Conservation (phyloP, 2,329 filamentous ascomycete genomes). For the Curvularia lunata region DNA sequence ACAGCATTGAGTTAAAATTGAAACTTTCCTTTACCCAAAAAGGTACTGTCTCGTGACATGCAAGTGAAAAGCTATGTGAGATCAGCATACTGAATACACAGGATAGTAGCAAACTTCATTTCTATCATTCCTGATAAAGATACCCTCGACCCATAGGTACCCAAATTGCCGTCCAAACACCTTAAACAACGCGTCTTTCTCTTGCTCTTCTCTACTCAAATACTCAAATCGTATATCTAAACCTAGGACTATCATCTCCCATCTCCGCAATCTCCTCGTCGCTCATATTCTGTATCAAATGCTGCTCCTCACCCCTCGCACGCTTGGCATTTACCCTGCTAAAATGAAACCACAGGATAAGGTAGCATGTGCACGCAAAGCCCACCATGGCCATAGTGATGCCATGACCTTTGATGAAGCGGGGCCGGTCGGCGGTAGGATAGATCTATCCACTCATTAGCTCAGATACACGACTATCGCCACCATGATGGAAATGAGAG, state of each 20-base stretch:
- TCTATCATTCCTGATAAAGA: too few relatives aligned
- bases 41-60: too few relatives aligned
- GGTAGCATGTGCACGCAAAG: slow-evolving; percentile 49
- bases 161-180: too few relatives aligned
- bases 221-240: slow-evolving; percentile 47
- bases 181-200: too few relatives aligned
- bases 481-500: neutral
- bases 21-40: neutral
- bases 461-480: neutral
- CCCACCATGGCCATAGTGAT: slow-evolving; percentile 59
- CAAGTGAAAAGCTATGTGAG: too few relatives aligned
- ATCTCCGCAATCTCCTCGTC: slow-evolving; percentile 54
- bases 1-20: neutral
- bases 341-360: slow-evolving; percentile 49
- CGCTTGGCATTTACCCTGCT: slow-evolving; percentile 48
- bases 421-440: slow-evolving; percentile 52
- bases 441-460: slow-evolving; percentile 52
- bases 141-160: too few relatives aligned
- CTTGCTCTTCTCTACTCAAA: neutral
- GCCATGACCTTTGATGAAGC: slow-evolving; percentile 59
- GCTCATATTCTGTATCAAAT: slow-evolving; percentile 49
- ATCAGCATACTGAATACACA: too few relatives aligned
- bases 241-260: slow-evolving; percentile 55
- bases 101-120: too few relatives aligned
- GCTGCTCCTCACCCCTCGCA: slow-evolving; percentile 50